Evolutionary conservation across 768 basidiomycete species (phyloP), one percentile per base, ranked within the genome.

Genomic region (Tylopilus subfusipes): DNA sequence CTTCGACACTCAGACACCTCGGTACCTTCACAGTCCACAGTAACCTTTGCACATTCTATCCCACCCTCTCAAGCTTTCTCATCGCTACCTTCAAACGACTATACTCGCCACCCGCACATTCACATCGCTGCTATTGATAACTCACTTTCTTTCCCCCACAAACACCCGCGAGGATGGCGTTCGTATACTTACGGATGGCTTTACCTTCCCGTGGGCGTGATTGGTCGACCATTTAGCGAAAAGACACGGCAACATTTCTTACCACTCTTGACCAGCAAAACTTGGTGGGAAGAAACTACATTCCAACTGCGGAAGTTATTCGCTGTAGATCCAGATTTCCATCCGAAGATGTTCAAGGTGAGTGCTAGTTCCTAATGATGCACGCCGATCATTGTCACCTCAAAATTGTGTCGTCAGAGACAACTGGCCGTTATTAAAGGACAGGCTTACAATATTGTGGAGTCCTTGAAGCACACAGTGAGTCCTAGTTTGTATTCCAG

Each of bases 81-180:
- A 29, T 73, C 73, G 19, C 68, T 73, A 29, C 66, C 71, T 24
- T 61, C 68, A 36, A 54, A 58, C 16, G 62, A 63, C 45, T 88
- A 84, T 63, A 81, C 76, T 40, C 79, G 81, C 48, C 78, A 78
- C 56, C 89, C 91, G 2, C 92, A 94, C 65, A 84, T 94, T 40
- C 92, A 93, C 65, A 89, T 94, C 53, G 92, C 93, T 42, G 93
- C 93, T 11, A 96, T 96, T 57, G 93, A 95, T 65, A 95, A 95
- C 69, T 93, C 90, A 0, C 80, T 96, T 34, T 90, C 90, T 3
- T 96, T 93, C 64, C 93, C 93, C 24, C 90, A 94, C 59, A 87
- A 93, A 63, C 92, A 95, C 62, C 93, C 93, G 0, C 81, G 83
- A 55, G 92, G 83, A 29, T 84, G 82, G 82, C 78, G 84, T 36